Base-by-base conservation (phyloP, 2,329 filamentous ascomycete genomes). In the Colletotrichum sojae region DNA sequence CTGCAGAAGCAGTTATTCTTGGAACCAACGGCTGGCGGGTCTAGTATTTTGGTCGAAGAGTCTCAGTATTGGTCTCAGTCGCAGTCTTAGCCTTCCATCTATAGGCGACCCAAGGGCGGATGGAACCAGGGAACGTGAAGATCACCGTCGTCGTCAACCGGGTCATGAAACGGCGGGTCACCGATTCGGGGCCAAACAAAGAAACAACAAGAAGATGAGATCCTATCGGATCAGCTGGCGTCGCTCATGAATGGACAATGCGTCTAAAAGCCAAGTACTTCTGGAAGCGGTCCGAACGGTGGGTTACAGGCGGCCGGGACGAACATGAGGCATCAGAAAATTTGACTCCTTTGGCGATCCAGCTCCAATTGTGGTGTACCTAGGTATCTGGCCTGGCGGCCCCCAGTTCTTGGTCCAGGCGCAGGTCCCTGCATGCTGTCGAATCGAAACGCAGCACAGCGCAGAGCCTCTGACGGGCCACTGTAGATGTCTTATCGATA, bases 281-380 rank as follows among this genome's bases (percentile, higher is more conserved):
- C 66, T 69, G 49, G 36, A 69, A 60, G 56, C 55, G 31, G 31
- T 69, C 36, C 55, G 66, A 69, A 66, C 31, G 49, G 62, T 45
- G 55, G 62, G 55, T 55, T 43, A 43, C 15, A 46, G 27, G 51
- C 54, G 43, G 60, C 51, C 48, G 53, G 51, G 9, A 61, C 51
- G 49, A 55, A 18, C 39, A 25, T 69, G 62, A 66, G 22, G 66
- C 62, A 66, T 59, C 51, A 69, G 61, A 69, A 69, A 66, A 66
- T 69, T 69, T 66, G 63, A 63, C 22, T 63, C 52, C 51, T 57
- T 63, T 57, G 55, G 59, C 43, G 66, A 69, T 69, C 54, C 39
- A 54, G 54, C 55, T 40, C 16, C 49, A 20, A 12, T 9, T 2
- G 31, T 60, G 31, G 31, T 36, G 31, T 36, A 36, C 31, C 6